These are phyloP conservation scores for Solanum pimpinellifolium DNA, from an alignment of 257 asterid species.

Conservation along the genomic window DNA sequence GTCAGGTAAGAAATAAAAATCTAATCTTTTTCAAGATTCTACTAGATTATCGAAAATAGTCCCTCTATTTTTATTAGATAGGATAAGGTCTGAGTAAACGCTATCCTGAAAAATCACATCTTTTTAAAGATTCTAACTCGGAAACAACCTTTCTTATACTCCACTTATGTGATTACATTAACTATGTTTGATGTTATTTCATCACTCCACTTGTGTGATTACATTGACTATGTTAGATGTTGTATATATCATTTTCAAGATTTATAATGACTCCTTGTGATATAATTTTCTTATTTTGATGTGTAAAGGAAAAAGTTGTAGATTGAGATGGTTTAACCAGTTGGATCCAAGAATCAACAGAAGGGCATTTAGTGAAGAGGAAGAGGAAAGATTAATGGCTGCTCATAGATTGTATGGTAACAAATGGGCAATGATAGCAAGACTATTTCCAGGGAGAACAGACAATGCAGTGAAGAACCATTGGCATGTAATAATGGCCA, in stretches of 20 bases:
- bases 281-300: not conserved
- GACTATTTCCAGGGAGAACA: constrained; percentile 85
- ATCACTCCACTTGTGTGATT: no score
- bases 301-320: constrained; percentile 59
- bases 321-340: constrained; percentile 89
- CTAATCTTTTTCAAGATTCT: not conserved
- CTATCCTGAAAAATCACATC: not conserved
- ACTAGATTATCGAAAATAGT: not conserved
- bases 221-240: not conserved
- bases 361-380: constrained; percentile 75
- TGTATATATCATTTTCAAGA: not conserved
- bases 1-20: constrained; percentile 38
- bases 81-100: not conserved
- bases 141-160: no score
- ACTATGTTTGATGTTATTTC: no score
- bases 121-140: not conserved
- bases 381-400: constrained; percentile 79
- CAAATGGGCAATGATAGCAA: constrained; percentile 92
- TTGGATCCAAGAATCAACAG: constrained; percentile 80
- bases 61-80: not conserved
- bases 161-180: no score
- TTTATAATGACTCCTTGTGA: not conserved
- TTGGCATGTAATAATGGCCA: constrained; percentile 91
- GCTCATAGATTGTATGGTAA: constrained; percentile 86
- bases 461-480: constrained; percentile 91